Evolutionary conservation across 148 eudicot species (phyloP).

Genomic region (Cornus kousa): DNA sequence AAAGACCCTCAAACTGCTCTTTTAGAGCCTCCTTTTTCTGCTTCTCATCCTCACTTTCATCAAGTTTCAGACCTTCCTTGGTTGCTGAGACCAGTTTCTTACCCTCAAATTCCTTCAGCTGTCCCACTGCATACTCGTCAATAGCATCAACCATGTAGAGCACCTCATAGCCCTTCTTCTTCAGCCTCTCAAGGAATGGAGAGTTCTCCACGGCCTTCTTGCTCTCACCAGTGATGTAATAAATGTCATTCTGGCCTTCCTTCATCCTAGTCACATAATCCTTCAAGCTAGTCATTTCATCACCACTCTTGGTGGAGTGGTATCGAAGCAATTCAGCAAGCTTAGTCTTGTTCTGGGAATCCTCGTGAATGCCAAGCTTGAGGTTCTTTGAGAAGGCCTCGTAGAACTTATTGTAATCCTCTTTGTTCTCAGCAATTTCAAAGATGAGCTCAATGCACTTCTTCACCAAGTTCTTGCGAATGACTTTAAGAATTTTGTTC

Average conservation of each 20-base stretch:
- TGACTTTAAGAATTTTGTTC: conserved; percentile 88
- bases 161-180: conserved; percentile 78
- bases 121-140: conserved; percentile 84
- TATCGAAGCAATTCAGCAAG: conserved; percentile 73
- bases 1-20: conserved; percentile 72
- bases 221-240: conserved; percentile 85
- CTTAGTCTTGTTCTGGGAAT: conserved; percentile 68
- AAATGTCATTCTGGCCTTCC: conserved; percentile 78
- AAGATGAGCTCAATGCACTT: conserved; percentile 84
- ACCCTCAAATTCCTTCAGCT: conserved; percentile 80
- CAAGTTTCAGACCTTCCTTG: conserved; percentile 79
- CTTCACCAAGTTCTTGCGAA: conserved; percentile 79
- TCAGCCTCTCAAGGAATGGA: conserved; percentile 81
- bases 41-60: conserved; percentile 74
- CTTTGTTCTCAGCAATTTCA: conserved; percentile 92
- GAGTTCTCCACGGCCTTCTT: conserved; percentile 92
- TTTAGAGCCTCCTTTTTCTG: conserved; percentile 53
- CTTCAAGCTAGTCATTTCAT: conserved; percentile 81
- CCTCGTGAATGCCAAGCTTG: conserved; percentile 85
- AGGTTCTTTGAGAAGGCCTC: conserved; percentile 84
- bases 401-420: conserved; percentile 74
- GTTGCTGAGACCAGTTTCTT: conserved; percentile 84
- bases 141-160: conserved; percentile 85
- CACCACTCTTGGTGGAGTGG: conserved; percentile 92
- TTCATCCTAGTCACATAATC: conserved; percentile 88